Evolutionary conservation across 192 early-diverging fungal genomes (phyloP).

Genomic region (Linnemannia hyalina): DNA sequence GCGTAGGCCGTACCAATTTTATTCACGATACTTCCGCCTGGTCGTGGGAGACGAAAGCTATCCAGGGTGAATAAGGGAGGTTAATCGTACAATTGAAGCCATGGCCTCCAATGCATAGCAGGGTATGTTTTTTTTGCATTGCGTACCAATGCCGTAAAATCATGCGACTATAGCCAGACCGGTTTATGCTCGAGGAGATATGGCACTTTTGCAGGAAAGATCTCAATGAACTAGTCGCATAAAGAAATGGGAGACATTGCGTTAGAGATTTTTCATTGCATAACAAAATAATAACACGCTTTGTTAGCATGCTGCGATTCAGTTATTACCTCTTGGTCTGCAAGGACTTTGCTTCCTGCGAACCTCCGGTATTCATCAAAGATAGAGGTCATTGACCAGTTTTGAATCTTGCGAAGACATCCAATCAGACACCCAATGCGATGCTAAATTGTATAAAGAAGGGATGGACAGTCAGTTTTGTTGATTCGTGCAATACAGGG

Average conservation of each 20-base stretch:
- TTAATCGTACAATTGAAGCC: too few species aligned
- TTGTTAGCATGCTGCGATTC: background rate
- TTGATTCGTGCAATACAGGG: background rate
- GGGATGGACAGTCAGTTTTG: background rate
- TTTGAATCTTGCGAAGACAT: constrained; percentile 92
- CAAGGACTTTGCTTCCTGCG: constrained; percentile 89
- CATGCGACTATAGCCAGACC: constrained; percentile 54
- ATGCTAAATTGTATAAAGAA: constrained; percentile 63
- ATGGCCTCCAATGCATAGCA: too few species aligned
- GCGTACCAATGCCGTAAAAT: too few species aligned
- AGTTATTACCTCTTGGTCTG: constrained; percentile 89
- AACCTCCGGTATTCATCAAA: constrained; percentile 98
- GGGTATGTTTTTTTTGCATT: too few species aligned
- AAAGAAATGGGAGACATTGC: background rate
- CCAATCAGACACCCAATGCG: constrained; percentile 95
- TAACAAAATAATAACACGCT: background rate
- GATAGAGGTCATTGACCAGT: constrained; percentile 96
- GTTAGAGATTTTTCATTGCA: background rate
- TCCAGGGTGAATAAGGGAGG: too few species aligned
- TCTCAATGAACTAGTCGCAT: constrained; percentile 66
- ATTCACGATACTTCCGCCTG: too few species aligned
- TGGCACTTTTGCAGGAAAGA: constrained; percentile 62
- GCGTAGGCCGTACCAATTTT: too few species aligned
- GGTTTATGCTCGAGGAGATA: constrained; percentile 62
- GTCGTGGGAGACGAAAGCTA: too few species aligned